Conservation (phyloP, 176 grass and related monocot species). For the Microstegium vimineum region DNA sequence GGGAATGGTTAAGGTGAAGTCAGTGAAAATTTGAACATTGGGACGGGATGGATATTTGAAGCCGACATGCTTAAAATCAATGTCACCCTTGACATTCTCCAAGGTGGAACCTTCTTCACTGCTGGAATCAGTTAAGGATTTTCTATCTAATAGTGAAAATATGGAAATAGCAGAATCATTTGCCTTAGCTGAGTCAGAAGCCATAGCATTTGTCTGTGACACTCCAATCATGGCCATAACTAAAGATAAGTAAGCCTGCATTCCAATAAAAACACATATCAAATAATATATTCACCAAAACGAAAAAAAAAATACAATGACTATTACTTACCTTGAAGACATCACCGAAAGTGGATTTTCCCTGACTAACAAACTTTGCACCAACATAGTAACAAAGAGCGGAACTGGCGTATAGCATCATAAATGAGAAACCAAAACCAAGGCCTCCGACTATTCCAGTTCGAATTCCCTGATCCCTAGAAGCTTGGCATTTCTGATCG, state of each 20-base stretch:
- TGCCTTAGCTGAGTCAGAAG: neutral
- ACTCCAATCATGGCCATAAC: conserved; percentile 14
- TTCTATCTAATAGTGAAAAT: conserved; percentile 17
- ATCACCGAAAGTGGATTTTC: conserved; percentile 18
- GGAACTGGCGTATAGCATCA: conserved; percentile 25
- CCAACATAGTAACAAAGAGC: conserved; percentile 41
- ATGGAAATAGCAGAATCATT: conserved; percentile 27
- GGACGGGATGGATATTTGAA: conserved; percentile 21
- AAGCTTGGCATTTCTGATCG: conserved; percentile 34
- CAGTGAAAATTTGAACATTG: conserved; percentile 18
- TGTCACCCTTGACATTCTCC: conserved; percentile 5
- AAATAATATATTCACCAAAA: neutral
- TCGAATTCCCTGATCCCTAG: conserved; percentile 35
- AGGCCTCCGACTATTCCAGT: conserved; percentile 43
- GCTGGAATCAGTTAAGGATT: conserved; percentile 16
- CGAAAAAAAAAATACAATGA: neutral
- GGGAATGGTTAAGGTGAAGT: conserved; percentile 19
- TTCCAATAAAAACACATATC: conserved; percentile 1
- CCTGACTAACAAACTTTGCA: conserved; percentile 36
- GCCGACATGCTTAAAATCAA: conserved; percentile 12
- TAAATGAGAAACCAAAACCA: conserved; percentile 44
- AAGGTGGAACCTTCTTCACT: conserved; percentile 3
- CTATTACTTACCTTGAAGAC: conserved; percentile 34
- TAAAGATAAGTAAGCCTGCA: conserved; percentile 11
- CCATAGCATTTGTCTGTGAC: conserved; percentile 4